Base-by-base conservation (phyloP, 805 yeast genomes). In the Yarrowia sp. region DNA sequence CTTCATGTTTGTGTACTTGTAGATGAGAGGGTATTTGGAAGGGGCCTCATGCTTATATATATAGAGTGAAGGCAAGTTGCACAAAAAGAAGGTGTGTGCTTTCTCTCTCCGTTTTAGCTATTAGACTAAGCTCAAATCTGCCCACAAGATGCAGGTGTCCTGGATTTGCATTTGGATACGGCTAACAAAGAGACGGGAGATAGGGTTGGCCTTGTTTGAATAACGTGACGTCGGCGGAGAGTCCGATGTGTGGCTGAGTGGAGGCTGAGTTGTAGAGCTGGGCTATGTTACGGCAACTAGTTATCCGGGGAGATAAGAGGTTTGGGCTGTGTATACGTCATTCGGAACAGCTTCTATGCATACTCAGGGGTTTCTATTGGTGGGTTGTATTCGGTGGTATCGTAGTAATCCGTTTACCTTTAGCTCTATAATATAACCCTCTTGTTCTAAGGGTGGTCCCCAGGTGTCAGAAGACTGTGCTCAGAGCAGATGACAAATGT, bases 71-170 rank as follows among this genome's bases (percentile, higher is more conserved):
- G 14, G 15, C 13, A 41, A 31, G 28, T 22, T 22, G 18, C 55
- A 48, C 55, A 48, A 17, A 48, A 35, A 35, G 17, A 18, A 33
- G 22, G 55, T 32, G 51, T 14, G n/a, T 13, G n/a, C n/a, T n/a
- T n/a, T n/a, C n/a, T n/a, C n/a, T n/a, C n/a, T n/a, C n/a, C n/a
- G n/a, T n/a, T n/a, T n/a, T n/a, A 28, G 51, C 18, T 22, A 33
- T 48, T 35, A 35, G 32, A 48, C 41, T 48, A 48, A 35, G 38
- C 38, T 35, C 38, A 35, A 35, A 22, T 35, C 38, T 35, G 38
- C 38, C 38, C 38, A 47, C 55, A 48, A 18, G 41, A 48, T 18
- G 55, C 55, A 48, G 55, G 55, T 48, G 41, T 35, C 32, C n/a
- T 35, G 31, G 15, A 14, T 3, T n/a, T 48, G 53, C 39, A 45